These are phyloP conservation scores for Dictyostelium brefeldianum DNA, from an alignment of 78 protist species.

Conservation along the genomic window DNA sequence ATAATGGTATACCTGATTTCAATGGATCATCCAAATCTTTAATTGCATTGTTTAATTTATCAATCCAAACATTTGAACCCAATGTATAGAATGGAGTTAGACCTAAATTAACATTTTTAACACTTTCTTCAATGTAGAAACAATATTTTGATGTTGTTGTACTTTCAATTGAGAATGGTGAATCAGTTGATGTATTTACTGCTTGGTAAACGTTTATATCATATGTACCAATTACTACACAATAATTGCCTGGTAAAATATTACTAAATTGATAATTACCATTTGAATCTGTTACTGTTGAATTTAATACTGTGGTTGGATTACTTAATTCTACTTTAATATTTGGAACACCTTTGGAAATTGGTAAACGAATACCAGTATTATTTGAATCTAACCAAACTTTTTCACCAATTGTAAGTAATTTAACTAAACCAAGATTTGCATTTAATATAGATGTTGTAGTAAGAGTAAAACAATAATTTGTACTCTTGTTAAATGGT, in stretches of 20 bases:
- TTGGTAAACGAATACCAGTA: neutral
- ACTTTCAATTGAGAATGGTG: neutral
- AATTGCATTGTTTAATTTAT: slow-evolving; percentile 23
- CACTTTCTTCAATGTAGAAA: neutral
- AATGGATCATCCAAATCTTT: neutral
- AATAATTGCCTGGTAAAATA: slow-evolving; percentile 49
- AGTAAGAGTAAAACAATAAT: slow-evolving; percentile 11
- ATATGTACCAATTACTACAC: neutral
- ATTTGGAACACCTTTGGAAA: neutral
- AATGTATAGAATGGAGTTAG: neutral
- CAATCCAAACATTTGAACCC: slow-evolving; percentile 33
- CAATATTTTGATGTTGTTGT: neutral
- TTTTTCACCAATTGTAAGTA: neutral
- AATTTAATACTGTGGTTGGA: neutral
- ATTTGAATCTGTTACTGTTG: neutral
- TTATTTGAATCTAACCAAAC: slow-evolving; percentile 7
- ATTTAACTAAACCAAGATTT: slow-evolving; percentile 7
- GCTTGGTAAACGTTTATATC: neutral
- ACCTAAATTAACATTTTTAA: slow-evolving; percentile 4
- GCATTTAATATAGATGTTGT: neutral
- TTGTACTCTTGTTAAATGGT: neutral
- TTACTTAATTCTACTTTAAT: neutral
- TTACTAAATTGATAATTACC: slow-evolving; percentile 19
- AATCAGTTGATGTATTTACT: neutral
- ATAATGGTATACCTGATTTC: neutral